Evolutionary conservation across 805 yeast genomes (phyloP).

Genomic region (Starmerella floricola): DNA sequence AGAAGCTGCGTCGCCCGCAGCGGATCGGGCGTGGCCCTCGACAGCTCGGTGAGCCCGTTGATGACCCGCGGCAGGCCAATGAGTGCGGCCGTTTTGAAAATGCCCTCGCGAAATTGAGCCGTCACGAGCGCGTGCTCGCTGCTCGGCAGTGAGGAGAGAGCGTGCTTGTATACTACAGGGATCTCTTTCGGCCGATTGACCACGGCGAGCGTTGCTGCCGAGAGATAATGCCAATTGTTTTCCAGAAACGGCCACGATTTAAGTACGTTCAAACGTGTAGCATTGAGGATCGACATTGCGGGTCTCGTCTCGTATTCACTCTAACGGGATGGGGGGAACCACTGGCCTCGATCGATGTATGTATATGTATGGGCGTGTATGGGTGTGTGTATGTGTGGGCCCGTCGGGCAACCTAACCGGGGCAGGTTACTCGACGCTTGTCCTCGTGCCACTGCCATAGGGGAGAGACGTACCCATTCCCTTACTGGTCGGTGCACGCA

Average conservation of each 20-base stretch:
- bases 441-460: no score
- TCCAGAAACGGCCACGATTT: conserved; percentile 45
- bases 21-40: conserved; percentile 48
- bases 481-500: no score
- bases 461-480: no score
- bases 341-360: no score
- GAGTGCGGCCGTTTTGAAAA: conserved; percentile 66
- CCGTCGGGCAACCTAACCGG: no score
- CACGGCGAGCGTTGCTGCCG: conserved; percentile 69
- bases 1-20: conserved; percentile 30
- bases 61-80: conserved; percentile 78
- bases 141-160: conserved; percentile 30
- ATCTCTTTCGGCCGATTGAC: conserved; percentile 75
- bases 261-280: conserved; percentile 43
- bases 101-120: conserved; percentile 56
- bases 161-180: conserved; percentile 62
- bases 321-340: no score
- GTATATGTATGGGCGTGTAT: no score
- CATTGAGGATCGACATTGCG: conserved; percentile 32
- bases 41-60: conserved; percentile 57
- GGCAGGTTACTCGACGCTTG: no score
- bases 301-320: no score
- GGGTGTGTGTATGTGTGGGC: no score
- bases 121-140: conserved; percentile 31
- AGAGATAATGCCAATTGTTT: conserved; percentile 61